Evolutionary conservation across 495 filamentous ascomycete species (phyloP).

Genomic region (Zalerion maritima): DNA sequence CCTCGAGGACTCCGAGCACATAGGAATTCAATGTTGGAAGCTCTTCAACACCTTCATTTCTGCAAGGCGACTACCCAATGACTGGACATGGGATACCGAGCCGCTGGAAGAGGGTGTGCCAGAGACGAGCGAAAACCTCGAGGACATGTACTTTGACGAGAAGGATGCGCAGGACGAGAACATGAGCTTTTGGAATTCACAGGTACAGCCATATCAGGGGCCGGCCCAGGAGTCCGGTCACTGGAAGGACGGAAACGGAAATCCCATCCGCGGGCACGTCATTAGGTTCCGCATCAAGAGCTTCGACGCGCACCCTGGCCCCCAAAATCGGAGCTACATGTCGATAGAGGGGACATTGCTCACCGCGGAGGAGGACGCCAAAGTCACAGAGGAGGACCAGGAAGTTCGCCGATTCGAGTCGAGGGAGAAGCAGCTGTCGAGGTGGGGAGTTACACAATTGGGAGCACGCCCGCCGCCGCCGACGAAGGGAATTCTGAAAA

Average conservation of each 20-base stretch:
- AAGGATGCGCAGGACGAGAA: conserved; percentile 9
- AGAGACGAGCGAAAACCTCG: conserved; percentile 7
- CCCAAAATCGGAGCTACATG: conserved; percentile 32
- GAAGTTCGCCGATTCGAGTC: no score
- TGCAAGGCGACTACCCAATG: conserved; percentile 25
- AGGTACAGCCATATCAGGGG: conserved; percentile 4
- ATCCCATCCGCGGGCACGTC: conserved; percentile 18
- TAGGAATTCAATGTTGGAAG: conserved; percentile 34
- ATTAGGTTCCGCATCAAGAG: conserved; percentile 36
- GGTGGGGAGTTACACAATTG: no score
- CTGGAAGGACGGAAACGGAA: conserved; percentile 25
- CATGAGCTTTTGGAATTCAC: conserved; percentile 13
- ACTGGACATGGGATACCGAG: conserved; percentile 35
- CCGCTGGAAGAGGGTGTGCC: conserved; percentile 13
- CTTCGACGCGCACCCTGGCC: conserved; percentile 33
- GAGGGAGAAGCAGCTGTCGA: no score
- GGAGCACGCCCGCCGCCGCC: no score
- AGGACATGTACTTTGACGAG: conserved; percentile 6
- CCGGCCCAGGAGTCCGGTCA: conserved; percentile 29
- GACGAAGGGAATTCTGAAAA: no score
- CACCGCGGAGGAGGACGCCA: conserved; percentile 27
- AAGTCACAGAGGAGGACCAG: no score
- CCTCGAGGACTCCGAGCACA: conserved; percentile 32
- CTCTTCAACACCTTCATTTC: conserved; percentile 37
- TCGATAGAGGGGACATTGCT: conserved; percentile 34